phyloP scores from a whole-genome alignment of 1,284 basidiomycete species.

The Naganishia liquefaciens region DNA sequence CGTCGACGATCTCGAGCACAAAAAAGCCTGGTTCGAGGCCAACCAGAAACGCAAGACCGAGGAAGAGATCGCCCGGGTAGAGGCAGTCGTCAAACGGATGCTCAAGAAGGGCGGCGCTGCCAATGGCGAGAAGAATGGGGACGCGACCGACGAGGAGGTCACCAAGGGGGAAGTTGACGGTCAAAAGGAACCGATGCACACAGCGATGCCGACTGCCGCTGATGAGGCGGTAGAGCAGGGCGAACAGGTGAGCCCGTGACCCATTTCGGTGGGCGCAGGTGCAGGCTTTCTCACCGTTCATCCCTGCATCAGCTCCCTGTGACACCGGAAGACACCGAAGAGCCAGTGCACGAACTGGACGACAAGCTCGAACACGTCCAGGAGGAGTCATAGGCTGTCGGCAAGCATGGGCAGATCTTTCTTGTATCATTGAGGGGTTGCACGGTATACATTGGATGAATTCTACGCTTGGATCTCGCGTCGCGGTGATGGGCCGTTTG shows the following conservation, averaged over 20 bases:
- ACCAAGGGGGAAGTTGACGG: slow-evolving; percentile 36
- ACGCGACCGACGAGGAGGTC: slow-evolving; percentile 30
- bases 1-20: slow-evolving; percentile 86
- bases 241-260: slow-evolving; percentile 33
- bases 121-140: slow-evolving; percentile 1
- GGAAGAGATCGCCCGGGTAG: slow-evolving; percentile 69
- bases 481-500: too few relatives aligned
- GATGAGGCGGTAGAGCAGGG: slow-evolving; percentile 39
- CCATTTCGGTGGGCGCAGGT: slow-evolving; percentile 17
- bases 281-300: too few relatives aligned
- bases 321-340: slow-evolving; percentile 58
- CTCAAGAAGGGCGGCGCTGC: slow-evolving; percentile 53
- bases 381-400: slow-evolving; percentile 38
- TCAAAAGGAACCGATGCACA: slow-evolving; percentile 46
- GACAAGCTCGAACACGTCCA: slow-evolving; percentile 59
- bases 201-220: slow-evolving; percentile 40
- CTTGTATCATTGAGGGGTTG: not conserved
- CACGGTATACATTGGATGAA: too few relatives aligned
- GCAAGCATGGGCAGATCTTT: not conserved
- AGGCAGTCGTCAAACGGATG: slow-evolving; percentile 58
- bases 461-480: too few relatives aligned
- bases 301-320: slow-evolving; percentile 54
- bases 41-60: slow-evolving; percentile 60
- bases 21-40: slow-evolving; percentile 88
- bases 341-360: slow-evolving; percentile 59